These are phyloP conservation scores for Entomortierella lignicola DNA, from an alignment of 192 early-diverging fungal species.

Conservation along the genomic window DNA sequence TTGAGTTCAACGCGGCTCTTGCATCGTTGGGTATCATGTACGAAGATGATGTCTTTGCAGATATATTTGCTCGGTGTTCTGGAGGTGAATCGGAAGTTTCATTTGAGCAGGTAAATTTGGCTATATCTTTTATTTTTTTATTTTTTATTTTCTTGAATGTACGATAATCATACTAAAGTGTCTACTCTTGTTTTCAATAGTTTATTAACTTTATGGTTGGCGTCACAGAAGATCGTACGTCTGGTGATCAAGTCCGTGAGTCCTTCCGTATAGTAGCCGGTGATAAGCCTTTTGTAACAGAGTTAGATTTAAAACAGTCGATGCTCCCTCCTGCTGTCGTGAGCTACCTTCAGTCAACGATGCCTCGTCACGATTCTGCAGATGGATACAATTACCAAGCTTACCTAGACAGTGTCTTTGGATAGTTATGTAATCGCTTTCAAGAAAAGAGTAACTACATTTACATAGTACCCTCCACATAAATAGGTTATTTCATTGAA, in stretches of 20 bases:
- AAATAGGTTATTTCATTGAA: too few species aligned
- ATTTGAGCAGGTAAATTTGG: constrained; percentile 77
- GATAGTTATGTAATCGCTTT: constrained; percentile 3
- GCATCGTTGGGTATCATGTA: constrained; percentile 79
- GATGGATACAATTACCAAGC: constrained; percentile 84
- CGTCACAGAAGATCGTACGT: constrained; percentile 91
- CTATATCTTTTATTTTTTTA: neutral
- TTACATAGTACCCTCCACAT: too few species aligned
- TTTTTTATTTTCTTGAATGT: constrained; percentile 2
- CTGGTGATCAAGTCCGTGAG: constrained; percentile 84
- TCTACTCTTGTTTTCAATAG: constrained; percentile 22
- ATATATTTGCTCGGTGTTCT: constrained; percentile 72
- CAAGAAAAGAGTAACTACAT: too few species aligned
- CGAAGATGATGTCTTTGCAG: constrained; percentile 81
- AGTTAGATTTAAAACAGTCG: constrained; percentile 83
- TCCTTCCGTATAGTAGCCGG: constrained; percentile 89
- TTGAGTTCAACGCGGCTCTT: constrained; percentile 90
- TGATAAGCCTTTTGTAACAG: constrained; percentile 90
- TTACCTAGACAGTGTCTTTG: constrained; percentile 77
- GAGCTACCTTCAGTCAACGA: constrained; percentile 75
- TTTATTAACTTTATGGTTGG: constrained; percentile 89
- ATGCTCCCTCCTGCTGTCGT: constrained; percentile 81
- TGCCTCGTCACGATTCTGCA: constrained; percentile 61
- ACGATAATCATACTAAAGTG: neutral
- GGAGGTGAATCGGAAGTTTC: constrained; percentile 73